These are phyloP conservation scores for Ogataea angusta DNA, from an alignment of 805 yeast species.

Conservation along the genomic window DNA sequence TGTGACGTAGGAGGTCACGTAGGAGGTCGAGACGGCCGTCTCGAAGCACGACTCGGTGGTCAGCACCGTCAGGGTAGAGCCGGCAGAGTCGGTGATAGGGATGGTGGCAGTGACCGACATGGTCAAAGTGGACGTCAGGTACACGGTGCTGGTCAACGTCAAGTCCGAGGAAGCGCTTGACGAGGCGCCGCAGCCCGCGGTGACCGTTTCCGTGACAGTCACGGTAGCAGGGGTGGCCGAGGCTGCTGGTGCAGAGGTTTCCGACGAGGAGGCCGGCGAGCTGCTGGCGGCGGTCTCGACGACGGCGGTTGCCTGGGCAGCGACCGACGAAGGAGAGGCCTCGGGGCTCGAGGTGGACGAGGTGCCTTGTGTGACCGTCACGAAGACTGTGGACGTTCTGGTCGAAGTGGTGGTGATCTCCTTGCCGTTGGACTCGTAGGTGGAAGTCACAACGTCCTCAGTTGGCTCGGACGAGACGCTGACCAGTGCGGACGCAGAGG, in stretches of 20 bases:
- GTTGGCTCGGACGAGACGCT: conserved; percentile 3
- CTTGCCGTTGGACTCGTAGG: conserved; percentile 16
- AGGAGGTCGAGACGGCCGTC: conserved; percentile 21
- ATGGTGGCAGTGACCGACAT: conserved; percentile 32
- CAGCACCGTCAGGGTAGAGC: conserved; percentile 26
- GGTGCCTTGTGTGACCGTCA: conserved; percentile 13
- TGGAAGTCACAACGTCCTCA: conserved; percentile 15
- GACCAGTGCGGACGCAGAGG: conserved; percentile 2
- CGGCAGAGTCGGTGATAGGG: conserved; percentile 30
- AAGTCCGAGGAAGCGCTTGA: conserved; percentile 14
- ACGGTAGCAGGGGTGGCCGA: conserved; percentile 22
- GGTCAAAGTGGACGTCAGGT: conserved; percentile 25
- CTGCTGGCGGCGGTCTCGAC: conserved; percentile 6
- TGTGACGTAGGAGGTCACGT: conserved; percentile 17
- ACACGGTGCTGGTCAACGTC: conserved; percentile 18
- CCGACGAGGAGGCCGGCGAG: background rate
- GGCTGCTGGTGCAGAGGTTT: conserved; percentile 2
- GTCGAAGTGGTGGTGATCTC: conserved; percentile 22
- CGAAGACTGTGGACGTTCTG: conserved; percentile 18
- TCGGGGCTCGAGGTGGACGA: conserved; percentile 7
- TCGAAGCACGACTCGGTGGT: conserved; percentile 31
- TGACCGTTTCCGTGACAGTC: conserved; percentile 28
- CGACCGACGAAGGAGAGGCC: conserved; percentile 2
- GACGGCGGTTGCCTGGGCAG: conserved; percentile 11
- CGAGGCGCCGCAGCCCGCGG: conserved; percentile 8